Percentiles rank a stretch among this genome's conserved stretches.
Conservation (phyloP, 768 basidiomycete species). For the Tephrocybe sp. region DNA sequence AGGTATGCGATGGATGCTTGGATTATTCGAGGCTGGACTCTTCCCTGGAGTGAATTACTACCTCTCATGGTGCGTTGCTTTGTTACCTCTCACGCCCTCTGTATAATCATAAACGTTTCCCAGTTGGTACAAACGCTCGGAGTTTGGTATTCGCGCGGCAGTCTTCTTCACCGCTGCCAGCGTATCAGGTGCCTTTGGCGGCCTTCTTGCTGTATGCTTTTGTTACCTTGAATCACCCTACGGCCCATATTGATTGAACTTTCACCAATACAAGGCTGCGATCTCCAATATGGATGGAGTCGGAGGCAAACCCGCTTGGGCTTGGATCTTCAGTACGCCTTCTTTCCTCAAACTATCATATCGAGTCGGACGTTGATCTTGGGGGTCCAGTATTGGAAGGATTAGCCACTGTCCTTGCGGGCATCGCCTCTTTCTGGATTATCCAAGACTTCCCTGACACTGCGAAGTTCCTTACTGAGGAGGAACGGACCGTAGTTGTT, state of each 20-base stretch:
- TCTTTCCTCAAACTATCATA: neutral
- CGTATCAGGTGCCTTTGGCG: constrained; percentile 80
- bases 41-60: constrained; percentile 68
- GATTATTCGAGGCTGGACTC: constrained; percentile 71
- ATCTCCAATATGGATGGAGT: constrained; percentile 73
- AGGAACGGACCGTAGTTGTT: constrained; percentile 64
- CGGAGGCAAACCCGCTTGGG: constrained; percentile 62
- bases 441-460: constrained; percentile 84
- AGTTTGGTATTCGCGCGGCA: constrained; percentile 66
- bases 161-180: constrained; percentile 79
- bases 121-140: constrained; percentile 63
- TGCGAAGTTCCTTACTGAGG: constrained; percentile 72
- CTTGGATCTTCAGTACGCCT: constrained; percentile 67
- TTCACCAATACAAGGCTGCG: constrained; percentile 40
- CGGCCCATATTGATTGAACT: too few species aligned
- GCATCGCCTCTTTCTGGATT: constrained; percentile 66
- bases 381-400: constrained; percentile 53
- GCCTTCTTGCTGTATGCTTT: constrained; percentile 58
- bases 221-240: neutral
- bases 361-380: neutral
- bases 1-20: constrained; percentile 73
- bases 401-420: constrained; percentile 64
- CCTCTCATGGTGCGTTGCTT: constrained; percentile 57
- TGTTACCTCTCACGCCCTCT: neutral
- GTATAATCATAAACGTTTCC: neutral